Base-by-base conservation (phyloP, 306 rosid species). In the Albizia julibrissin region DNA sequence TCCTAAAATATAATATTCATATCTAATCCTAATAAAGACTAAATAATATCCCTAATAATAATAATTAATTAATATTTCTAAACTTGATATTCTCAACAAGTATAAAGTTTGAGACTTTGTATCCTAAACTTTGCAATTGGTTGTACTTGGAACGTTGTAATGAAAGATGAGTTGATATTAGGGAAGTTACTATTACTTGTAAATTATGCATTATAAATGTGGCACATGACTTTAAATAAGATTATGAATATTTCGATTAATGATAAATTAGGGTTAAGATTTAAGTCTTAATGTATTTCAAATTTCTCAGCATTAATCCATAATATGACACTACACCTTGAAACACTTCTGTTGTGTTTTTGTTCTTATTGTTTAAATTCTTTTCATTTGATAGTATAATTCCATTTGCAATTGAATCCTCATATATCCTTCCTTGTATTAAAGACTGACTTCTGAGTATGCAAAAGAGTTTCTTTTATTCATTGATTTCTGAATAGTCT, bases 351-450 rank as follows among this genome's bases (percentile, higher is more conserved):
- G 47, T 61, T 44, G 29, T 56, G 59, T 12, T 44, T 73, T 47
- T 68, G 62, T 27, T 44, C 67, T 40, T 71, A 34, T 69, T 59
- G 40, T 56, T 46, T 74, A 44, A 67, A 44, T 61, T 47, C 54
- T 52, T 49, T 72, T 10, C 78, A 59, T 75, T 86, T 83, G 46
- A 59, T 56, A 24, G 56, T 39, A 29, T 72, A 40, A 61, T 70
- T 76, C 47, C 31, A 18, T 79, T 79, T 70, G 47, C 72, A 24
- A 81, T 74, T 74, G 71, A 59, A 81, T 46, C 65, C 29, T 42
- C 76, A 27, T 26, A 75, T 67, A 46, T 85, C 76, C 78, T 79
- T 62, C 76, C 78, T 75, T 64, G 24, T 34, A 56, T 68, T 19
- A 69, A 78, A 74, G 69, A 78, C 77, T 68, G 11, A 69, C 68